Conservation (phyloP, 169 alveolate species). For the Plasmodium sp. region DNA sequence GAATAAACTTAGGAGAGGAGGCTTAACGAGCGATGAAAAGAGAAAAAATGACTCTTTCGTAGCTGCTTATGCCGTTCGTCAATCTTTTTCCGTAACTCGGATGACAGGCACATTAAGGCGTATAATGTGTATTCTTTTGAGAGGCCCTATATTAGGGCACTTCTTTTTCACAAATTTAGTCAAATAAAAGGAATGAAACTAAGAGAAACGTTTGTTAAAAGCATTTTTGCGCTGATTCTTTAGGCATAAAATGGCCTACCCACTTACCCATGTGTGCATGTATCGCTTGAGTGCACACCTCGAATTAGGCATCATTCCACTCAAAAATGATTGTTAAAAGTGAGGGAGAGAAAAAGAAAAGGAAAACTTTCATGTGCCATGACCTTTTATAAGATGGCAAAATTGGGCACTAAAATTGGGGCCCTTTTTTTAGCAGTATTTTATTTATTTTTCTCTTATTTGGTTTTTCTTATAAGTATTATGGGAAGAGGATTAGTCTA, state of each 20-base stretch:
- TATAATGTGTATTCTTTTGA: background rate
- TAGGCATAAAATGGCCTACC: background rate
- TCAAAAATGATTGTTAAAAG: background rate
- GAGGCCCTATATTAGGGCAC: background rate
- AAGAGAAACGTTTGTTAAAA: too few species aligned
- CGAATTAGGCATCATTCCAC: background rate
- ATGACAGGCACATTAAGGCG: background rate
- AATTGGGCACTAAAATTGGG: background rate
- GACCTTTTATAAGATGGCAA: background rate
- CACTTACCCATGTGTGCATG: background rate
- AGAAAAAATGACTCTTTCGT: background rate
- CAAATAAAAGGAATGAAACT: background rate
- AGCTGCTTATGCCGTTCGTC: background rate
- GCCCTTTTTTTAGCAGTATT: background rate
- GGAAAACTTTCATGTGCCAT: background rate
- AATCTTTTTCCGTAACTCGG: background rate
- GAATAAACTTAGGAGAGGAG: background rate
- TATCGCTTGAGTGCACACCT: background rate
- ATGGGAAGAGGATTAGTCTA: background rate
- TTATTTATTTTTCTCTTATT: too few species aligned
- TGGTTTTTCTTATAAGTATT: background rate
- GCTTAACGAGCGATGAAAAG: background rate
- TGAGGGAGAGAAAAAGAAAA: background rate
- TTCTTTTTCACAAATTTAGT: background rate
- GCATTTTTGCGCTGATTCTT: background rate